Evolutionary conservation across 257 asterid species (phyloP).

Genomic region (Thymus quinquecostatus): DNA sequence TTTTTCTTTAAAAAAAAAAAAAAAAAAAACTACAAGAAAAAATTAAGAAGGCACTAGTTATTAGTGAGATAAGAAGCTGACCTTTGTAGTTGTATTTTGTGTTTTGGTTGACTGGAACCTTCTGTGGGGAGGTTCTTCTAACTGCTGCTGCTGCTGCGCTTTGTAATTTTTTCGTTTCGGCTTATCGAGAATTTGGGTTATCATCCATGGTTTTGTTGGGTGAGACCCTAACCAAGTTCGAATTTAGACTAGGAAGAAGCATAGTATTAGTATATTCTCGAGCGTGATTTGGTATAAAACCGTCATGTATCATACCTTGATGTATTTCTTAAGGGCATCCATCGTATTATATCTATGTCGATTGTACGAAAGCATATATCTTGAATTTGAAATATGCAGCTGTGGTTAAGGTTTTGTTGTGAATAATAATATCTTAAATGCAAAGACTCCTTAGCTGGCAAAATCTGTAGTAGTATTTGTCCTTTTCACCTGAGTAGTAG

Average conservation of each 20-base stretch:
- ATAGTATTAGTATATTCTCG: conserved; percentile 30
- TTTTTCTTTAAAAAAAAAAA: neutral
- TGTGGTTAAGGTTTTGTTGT: neutral
- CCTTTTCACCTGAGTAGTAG: conserved; percentile 32
- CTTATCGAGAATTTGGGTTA: conserved; percentile 44
- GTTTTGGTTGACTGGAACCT: conserved; percentile 43
- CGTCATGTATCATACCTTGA: conserved; percentile 4
- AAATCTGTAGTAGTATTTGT: neutral
- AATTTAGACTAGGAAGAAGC: conserved; percentile 27
- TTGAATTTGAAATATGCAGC: neutral
- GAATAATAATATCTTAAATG: conserved; percentile 18
- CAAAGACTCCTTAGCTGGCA: conserved; percentile 40
- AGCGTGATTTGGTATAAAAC: conserved; percentile 36
- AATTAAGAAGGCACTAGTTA: conserved; percentile 40
- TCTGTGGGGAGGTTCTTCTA: conserved; percentile 29
- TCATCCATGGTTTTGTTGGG: conserved; percentile 59
- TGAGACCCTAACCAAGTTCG: conserved; percentile 45
- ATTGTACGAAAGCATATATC: no score
- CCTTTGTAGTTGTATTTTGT: conserved; percentile 37
- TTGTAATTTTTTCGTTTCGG: conserved; percentile 39
- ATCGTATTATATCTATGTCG: neutral
- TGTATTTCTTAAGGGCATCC: conserved; percentile 3
- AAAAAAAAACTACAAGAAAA: neutral
- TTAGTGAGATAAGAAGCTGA: conserved; percentile 54
- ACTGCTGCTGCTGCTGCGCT: conserved; percentile 33